Evolutionary conservation across 225 moss, liverwort and hornwort genomes (phyloP).

Genomic region (Physcomitrellopsis africana): DNA sequence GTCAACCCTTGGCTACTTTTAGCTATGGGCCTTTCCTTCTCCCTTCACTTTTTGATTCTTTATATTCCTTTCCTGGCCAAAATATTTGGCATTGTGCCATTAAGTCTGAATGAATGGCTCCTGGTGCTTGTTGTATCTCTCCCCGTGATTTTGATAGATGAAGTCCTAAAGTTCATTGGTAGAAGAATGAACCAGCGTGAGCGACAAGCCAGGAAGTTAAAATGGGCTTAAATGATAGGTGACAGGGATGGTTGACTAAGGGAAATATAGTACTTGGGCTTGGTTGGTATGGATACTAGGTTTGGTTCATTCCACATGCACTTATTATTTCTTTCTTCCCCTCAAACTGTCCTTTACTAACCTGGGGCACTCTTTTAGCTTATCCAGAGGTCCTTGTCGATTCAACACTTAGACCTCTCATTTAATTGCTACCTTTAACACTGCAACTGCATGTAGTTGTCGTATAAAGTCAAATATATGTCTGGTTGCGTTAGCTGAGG

Average conservation of each 20-base stretch:
- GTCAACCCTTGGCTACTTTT: slow-evolving; percentile 84
- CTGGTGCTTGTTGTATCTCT: slow-evolving; percentile 82
- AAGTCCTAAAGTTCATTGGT: slow-evolving; percentile 87
- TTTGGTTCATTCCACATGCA: slow-evolving; percentile 14
- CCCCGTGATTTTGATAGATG: slow-evolving; percentile 89
- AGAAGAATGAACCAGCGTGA: slow-evolving; percentile 72
- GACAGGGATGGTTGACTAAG: neutral
- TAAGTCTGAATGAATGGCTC: slow-evolving; percentile 90
- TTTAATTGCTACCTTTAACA: slow-evolving; percentile 11
- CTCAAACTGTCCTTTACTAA: neutral
- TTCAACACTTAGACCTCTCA: too few species aligned
- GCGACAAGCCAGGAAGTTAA: slow-evolving; percentile 64
- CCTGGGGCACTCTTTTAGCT: neutral
- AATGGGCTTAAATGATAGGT: slow-evolving; percentile 45
- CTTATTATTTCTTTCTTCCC: slow-evolving; percentile 31
- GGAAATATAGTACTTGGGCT: slow-evolving; percentile 17
- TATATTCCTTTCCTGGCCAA: slow-evolving; percentile 82
- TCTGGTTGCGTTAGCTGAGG: slow-evolving; percentile 19
- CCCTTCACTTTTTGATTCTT: slow-evolving; percentile 83
- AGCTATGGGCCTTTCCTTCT: slow-evolving; percentile 81
- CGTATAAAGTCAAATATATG: slow-evolving; percentile 42
- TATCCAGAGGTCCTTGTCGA: neutral
- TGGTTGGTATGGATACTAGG: slow-evolving; percentile 23
- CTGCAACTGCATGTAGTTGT: slow-evolving; percentile 31
- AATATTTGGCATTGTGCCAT: slow-evolving; percentile 87